Base-by-base conservation (phyloP, 1,284 basidiomycete genomes). In the Lentinus polychrous region DNA sequence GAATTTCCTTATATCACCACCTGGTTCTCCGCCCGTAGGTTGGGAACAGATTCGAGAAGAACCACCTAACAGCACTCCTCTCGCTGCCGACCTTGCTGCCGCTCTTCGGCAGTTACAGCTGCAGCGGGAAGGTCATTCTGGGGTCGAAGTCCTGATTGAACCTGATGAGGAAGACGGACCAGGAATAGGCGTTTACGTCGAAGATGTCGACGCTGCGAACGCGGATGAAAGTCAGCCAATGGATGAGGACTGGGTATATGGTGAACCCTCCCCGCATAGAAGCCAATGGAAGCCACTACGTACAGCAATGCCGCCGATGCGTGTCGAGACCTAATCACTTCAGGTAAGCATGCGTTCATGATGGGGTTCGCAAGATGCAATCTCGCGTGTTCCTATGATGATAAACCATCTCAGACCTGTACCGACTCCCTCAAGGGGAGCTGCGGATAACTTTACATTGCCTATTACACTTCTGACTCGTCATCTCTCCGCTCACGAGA, bases 1-100 rank as follows among this genome's bases (percentile, higher is more conserved):
- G 70, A 98, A 99, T 70, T 98, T 98, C 69, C 77, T 99, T 46
- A 95, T 99, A 57, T 97, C 94, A 0, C 95, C 95, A 0, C 96
- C 96, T 1, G 96, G 95, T n/a, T 94, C 91, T 0, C 95, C 96
- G 0, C 95, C 95, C 0, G 85, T 96, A 1, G 95, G 95, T 1
- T 99, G 95, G 95, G 93, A 96, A 62, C 92, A 81, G 24, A 81
- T 94, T 52, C 71, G 73, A 38, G 96, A 99, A 68, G 94, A 95
- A 17, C 91, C 92, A 5, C 95, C 96, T 0, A 99, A 99, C 63
- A 65, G 73, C 5, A 71, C 81, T 3, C 88, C 94, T 3, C 78
- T 98, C 31, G 95, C 95, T 0, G 83, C 91, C 20, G 95, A 99
- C 63, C 78, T 99, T 55, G 89, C 93, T 39, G 65, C 73, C 12